These are phyloP conservation scores for Globisporangium canariense DNA, from an alignment of 352 stramenopile species.

Conservation along the genomic window DNA sequence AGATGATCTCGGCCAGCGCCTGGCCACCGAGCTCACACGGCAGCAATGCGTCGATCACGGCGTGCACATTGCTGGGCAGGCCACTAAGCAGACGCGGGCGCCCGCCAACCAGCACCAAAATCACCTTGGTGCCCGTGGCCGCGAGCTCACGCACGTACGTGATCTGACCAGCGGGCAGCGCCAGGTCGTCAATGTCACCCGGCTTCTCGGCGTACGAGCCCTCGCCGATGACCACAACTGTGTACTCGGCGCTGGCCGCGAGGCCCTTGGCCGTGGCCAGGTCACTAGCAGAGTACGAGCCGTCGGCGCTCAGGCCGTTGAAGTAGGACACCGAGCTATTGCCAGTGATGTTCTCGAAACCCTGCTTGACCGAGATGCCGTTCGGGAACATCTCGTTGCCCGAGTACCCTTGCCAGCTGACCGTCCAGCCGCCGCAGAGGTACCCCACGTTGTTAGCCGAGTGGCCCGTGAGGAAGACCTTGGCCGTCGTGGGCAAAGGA, in stretches of 20 bases:
- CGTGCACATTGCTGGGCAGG: conserved; percentile 53
- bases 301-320: conserved; percentile 56
- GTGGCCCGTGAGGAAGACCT: conserved; percentile 70
- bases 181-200: conserved; percentile 81
- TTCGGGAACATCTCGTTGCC: conserved; percentile 64
- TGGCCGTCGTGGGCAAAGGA: conserved; percentile 29
- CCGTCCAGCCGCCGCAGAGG: conserved; percentile 78
- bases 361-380: conserved; percentile 54
- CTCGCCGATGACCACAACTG: conserved; percentile 80
- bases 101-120: conserved; percentile 77
- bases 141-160: conserved; percentile 67
- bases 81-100: conserved; percentile 71
- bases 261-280: conserved; percentile 48
- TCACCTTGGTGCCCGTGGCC: conserved; percentile 66
- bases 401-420: conserved; percentile 84
- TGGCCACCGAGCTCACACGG: conserved; percentile 77
- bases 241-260: conserved; percentile 53
- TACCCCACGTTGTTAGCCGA: conserved; percentile 65
- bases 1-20: conserved; percentile 81
- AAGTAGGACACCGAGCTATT: conserved; percentile 31
- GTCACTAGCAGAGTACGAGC: conserved; percentile 47
- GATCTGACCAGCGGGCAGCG: conserved; percentile 59
- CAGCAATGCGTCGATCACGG: conserved; percentile 77
- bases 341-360: conserved; percentile 36
- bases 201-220: conserved; percentile 78